These are phyloP conservation scores for Cucumis melo DNA, from an alignment of 306 rosid species.

Conservation along the genomic window DNA sequence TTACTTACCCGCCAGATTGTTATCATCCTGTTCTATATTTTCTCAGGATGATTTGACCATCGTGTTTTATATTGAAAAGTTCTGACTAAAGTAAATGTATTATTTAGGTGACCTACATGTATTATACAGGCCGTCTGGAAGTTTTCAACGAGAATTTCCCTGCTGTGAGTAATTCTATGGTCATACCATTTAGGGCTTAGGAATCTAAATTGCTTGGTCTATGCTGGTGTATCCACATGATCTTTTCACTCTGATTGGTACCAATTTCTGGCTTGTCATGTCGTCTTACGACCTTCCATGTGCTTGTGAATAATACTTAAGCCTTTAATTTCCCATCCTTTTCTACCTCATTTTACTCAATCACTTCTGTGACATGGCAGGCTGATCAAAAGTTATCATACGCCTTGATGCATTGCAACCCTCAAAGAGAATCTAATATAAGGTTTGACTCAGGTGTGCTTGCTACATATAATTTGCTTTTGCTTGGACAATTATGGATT, in stretches of 20 bases:
- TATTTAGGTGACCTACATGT: slow-evolving; percentile 89
- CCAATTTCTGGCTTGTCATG: not conserved
- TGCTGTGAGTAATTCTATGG: slow-evolving; percentile 46
- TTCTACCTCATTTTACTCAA: not conserved
- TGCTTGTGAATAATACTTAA: not conserved
- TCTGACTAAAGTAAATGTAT: not conserved
- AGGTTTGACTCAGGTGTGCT: slow-evolving; percentile 67
- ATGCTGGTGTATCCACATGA: not conserved
- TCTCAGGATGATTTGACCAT: not conserved
- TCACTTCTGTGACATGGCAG: slow-evolving; percentile 38
- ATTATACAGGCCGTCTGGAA: slow-evolving; percentile 97
- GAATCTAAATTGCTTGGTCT: not conserved
- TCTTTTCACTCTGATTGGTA: not conserved
- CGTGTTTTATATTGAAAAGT: slow-evolving; percentile 18
- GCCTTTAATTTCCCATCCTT: not conserved
- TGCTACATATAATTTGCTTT: slow-evolving; percentile 8
- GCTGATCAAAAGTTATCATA: slow-evolving; percentile 85
- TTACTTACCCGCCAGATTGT: not conserved
- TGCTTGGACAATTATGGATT: not conserved
- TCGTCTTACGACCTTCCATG: not conserved
- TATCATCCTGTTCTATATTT: not conserved
- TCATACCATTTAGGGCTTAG: not conserved
- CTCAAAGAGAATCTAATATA: slow-evolving; percentile 69
- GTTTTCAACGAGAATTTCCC: slow-evolving; percentile 95
- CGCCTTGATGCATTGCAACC: slow-evolving; percentile 83